These are phyloP conservation scores for Pelargonium fulgidum DNA, from an alignment of 441 rosid genomes.

Conservation along the genomic window DNA sequence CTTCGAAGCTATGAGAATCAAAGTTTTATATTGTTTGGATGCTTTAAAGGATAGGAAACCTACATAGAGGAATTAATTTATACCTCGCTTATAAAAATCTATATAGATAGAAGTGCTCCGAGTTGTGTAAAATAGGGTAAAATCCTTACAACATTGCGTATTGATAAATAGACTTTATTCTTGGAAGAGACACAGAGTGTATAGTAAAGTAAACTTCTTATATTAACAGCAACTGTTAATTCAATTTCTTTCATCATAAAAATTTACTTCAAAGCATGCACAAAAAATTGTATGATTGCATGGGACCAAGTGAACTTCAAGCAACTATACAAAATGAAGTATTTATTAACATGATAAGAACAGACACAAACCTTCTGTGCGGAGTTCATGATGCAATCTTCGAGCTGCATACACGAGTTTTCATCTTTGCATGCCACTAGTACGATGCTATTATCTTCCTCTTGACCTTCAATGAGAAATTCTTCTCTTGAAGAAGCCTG, in stretches of 20 bases:
- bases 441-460: slow-evolving; percentile 50
- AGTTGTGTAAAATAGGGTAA: too few relatives aligned
- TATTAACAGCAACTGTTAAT: too few relatives aligned
- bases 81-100: too few relatives aligned
- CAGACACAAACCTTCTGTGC: slow-evolving; percentile 48
- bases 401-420: slow-evolving; percentile 91
- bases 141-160: too few relatives aligned
- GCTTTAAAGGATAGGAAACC: too few relatives aligned
- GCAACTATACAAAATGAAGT: background rate
- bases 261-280: slow-evolving; percentile 1
- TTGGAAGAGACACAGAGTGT: too few relatives aligned
- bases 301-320: background rate
- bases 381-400: slow-evolving; percentile 63
- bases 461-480: slow-evolving; percentile 32
- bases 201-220: too few relatives aligned
- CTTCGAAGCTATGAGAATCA: too few relatives aligned
- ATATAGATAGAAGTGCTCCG: too few relatives aligned
- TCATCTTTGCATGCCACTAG: slow-evolving; percentile 96
- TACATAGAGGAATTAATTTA: too few relatives aligned
- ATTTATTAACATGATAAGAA: background rate
- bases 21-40: too few relatives aligned
- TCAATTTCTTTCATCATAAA: background rate
- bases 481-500: slow-evolving; percentile 35
- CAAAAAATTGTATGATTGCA: background rate
- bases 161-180: too few relatives aligned